A percentile compares a stretch with the other conserved stretches of the same genome.
These are phyloP conservation scores for Rhodotorula glutinis DNA, from an alignment of 1,284 basidiomycete species.

Conservation along the genomic window DNA sequence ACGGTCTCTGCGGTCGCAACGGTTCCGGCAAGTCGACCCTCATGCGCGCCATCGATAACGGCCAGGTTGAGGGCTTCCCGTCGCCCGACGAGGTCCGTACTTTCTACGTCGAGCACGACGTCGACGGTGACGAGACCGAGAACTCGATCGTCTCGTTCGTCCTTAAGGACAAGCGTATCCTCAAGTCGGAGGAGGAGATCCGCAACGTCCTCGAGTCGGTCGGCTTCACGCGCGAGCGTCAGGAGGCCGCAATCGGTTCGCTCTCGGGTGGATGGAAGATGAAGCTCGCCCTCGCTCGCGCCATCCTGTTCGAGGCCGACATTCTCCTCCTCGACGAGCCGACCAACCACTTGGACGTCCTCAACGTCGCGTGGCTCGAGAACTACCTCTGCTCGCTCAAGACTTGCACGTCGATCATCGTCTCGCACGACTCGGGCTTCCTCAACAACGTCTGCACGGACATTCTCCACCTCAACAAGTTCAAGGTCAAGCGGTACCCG, in stretches of 20 bases:
- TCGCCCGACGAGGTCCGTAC: conserved; percentile 92
- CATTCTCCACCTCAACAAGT: conserved; percentile 97
- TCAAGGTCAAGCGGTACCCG: conserved; percentile 95
- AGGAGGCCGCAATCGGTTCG: conserved; percentile 78
- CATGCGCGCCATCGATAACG: conserved; percentile 60
- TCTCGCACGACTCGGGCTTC: conserved; percentile 85
- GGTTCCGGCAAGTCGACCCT: conserved; percentile 98
- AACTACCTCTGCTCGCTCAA: conserved; percentile 85
- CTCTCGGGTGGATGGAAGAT: conserved; percentile 99
- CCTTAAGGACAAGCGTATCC: conserved; percentile 77
- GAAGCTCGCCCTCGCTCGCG: conserved; percentile 97
- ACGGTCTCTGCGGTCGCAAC: conserved; percentile 96
- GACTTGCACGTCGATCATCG: conserved; percentile 76
- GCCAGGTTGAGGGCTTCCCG: conserved; percentile 97
- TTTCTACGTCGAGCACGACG: conserved; percentile 97
- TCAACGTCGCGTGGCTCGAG: conserved; percentile 96
- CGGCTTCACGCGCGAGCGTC: conserved; percentile 84
- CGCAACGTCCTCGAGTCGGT: conserved; percentile 79
- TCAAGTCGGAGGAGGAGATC: conserved; percentile 67
- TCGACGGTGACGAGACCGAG: conserved; percentile 90
- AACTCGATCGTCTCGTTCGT: conserved; percentile 90
- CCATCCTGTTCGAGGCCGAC: conserved; percentile 98
- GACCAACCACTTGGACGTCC: conserved; percentile 95
- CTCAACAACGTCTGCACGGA: conserved; percentile 99
- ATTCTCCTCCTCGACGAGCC: conserved; percentile 96